These are phyloP conservation scores for Truncatella angustata DNA, from an alignment of 2,329 filamentous ascomycete genomes.

Conservation along the genomic window DNA sequence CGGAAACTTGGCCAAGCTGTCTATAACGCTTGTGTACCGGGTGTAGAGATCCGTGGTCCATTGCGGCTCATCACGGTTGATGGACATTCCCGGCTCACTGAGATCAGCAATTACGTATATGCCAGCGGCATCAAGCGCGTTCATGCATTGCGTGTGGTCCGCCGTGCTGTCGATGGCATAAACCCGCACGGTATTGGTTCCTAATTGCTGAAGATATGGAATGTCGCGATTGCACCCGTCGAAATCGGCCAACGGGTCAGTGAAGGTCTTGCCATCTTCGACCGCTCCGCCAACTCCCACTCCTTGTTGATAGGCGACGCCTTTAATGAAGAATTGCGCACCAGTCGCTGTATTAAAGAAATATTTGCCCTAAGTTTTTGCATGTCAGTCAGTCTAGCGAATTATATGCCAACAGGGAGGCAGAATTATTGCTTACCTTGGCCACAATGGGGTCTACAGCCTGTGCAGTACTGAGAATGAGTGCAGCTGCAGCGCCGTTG, in stretches of 20 bases:
- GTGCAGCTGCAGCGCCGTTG: neutral
- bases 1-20: conserved; percentile 63
- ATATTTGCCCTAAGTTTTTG: conserved; percentile 14
- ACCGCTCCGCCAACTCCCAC: conserved; percentile 39
- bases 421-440: conserved; percentile 6
- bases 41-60: conserved; percentile 68
- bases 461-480: neutral
- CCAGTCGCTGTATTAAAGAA: conserved; percentile 64
- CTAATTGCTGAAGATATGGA: conserved; percentile 59
- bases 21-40: conserved; percentile 69
- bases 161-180: conserved; percentile 67
- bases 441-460: conserved; percentile 17
- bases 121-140: conserved; percentile 60
- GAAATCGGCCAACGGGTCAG: conserved; percentile 64
- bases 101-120: conserved; percentile 76
- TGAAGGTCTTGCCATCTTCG: conserved; percentile 44
- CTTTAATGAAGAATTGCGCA: conserved; percentile 55
- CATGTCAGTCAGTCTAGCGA: neutral
- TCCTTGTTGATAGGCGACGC: conserved; percentile 73
- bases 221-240: conserved; percentile 65
- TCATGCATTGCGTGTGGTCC: conserved; percentile 68
- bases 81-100: conserved; percentile 63
- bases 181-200: conserved; percentile 71
- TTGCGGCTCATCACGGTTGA: conserved; percentile 60
- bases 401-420: neutral